phyloP scores from a whole-genome alignment of 225 moss, liverwort and hornwort species.

The Takakia lepidozioides region DNA sequence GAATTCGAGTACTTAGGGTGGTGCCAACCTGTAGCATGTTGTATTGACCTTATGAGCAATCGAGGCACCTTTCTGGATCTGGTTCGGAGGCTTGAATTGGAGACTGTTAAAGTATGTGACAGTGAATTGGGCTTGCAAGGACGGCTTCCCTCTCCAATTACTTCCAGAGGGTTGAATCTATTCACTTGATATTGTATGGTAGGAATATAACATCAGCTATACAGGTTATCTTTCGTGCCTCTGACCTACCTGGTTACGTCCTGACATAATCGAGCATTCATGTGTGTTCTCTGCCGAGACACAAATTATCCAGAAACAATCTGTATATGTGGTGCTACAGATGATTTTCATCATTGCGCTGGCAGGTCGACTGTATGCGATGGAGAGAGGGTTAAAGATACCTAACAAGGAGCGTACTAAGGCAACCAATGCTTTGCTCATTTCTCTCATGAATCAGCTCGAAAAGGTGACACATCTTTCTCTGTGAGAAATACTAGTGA shows the following conservation, averaged over 20 bases:
- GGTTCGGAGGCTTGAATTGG: not conserved
- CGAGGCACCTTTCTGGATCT: not conserved
- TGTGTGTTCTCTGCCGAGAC: too few relatives aligned
- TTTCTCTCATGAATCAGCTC: constrained; percentile 97
- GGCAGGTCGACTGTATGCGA: constrained; percentile 92
- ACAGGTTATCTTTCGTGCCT: too few relatives aligned
- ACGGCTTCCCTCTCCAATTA: not conserved
- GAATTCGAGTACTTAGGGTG: too few relatives aligned
- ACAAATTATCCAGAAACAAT: not conserved
- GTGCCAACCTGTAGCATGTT: too few relatives aligned
- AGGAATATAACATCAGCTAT: too few relatives aligned
- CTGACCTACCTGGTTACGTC: too few relatives aligned
- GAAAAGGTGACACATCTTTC: too few relatives aligned
- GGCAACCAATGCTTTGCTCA: constrained; percentile 66
- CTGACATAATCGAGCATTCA: too few relatives aligned
- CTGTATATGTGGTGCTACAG: not conserved
- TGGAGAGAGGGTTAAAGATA: constrained; percentile 93
- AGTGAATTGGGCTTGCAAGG: constrained; percentile 3
- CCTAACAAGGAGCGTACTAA: constrained; percentile 84
- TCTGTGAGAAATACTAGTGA: too few relatives aligned
- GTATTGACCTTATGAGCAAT: too few relatives aligned
- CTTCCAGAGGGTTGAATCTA: not conserved
- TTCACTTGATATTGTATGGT: not conserved
- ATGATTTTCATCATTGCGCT: too few relatives aligned
- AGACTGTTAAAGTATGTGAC: not conserved